Conservation (phyloP, 768 basidiomycete genomes). For the Boletus sensibilis region DNA sequence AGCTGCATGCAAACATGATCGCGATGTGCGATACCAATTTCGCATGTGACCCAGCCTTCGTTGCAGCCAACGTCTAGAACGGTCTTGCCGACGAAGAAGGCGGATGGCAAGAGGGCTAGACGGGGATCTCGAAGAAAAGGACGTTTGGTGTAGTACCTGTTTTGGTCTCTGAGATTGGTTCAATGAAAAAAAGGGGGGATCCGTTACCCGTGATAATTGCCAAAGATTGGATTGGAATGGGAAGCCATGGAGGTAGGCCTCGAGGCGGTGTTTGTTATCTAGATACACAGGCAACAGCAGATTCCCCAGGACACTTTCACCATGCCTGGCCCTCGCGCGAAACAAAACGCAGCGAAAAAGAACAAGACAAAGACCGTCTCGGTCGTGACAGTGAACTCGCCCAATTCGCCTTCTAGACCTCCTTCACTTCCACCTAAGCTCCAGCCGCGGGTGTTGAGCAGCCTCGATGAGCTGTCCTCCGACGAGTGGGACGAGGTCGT, state of each 20-base stretch:
- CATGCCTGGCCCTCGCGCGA: constrained; percentile 31
- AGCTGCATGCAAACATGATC: not conserved
- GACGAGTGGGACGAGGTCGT: constrained; percentile 51
- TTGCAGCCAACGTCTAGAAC: constrained; percentile 89
- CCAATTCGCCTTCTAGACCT: not conserved
- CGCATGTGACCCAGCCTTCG: constrained; percentile 81
- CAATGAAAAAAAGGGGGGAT: not conserved
- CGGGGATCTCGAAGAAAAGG: constrained; percentile 61
- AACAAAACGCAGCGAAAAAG: constrained; percentile 20
- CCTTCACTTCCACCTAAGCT: constrained; percentile 17
- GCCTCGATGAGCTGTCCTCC: constrained; percentile 29
- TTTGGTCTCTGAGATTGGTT: not conserved
- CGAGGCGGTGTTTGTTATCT: not conserved
- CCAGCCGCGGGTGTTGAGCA: constrained; percentile 8
- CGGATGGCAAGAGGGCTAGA: constrained; percentile 55
- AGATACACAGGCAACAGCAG: not conserved
- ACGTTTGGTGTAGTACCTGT: constrained; percentile 77
- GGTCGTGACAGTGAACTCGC: not conserved
- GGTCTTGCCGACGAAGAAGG: constrained; percentile 51
- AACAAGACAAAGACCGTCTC: constrained; percentile 13
- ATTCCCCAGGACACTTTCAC: not conserved
- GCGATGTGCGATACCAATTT: constrained; percentile 52
- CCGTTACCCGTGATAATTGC: constrained; percentile 70
- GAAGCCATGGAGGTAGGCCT: constrained; percentile 3
- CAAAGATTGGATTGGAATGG: constrained; percentile 39